phyloP scores from a whole-genome alignment of 2,329 filamentous ascomycete genomes.

The Ceratocystis cubensis region DNA sequence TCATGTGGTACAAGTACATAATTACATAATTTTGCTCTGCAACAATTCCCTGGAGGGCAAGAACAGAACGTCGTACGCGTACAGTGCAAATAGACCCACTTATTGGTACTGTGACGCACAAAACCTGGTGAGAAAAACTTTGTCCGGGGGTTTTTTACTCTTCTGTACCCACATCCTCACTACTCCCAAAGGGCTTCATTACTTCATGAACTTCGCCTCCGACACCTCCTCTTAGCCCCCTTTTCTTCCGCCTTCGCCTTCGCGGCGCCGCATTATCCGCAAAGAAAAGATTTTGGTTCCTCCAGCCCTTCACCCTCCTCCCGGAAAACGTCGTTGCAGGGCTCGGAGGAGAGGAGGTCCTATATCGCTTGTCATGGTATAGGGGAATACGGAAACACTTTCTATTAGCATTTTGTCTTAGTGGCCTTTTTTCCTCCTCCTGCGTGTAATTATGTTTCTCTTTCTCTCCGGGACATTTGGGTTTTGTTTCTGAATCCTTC shows the following conservation, averaged over 20 bases:
- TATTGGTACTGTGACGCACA: not conserved
- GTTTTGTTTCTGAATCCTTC: not conserved
- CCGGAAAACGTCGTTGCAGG: slow-evolving; percentile 2
- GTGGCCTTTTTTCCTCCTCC: not conserved
- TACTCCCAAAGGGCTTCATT: not conserved
- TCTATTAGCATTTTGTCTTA: not conserved
- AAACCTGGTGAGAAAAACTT: not conserved
- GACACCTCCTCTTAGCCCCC: not conserved
- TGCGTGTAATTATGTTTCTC: not conserved
- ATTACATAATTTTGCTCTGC: not conserved
- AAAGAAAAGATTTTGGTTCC: not conserved
- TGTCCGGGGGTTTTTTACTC: not conserved
- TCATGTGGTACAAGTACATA: not conserved
- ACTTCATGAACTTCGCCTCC: not conserved
- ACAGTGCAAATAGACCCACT: not conserved
- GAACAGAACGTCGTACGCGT: not conserved
- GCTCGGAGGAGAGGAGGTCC: not conserved
- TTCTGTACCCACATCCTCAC: not conserved
- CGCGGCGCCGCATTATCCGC: not conserved
- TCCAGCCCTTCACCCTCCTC: not conserved
- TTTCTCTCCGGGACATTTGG: not conserved
- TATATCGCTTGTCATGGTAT: not conserved
- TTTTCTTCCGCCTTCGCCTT: not conserved
- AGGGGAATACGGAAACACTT: not conserved
- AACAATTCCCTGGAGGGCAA: not conserved